Evolutionary conservation across 2,329 filamentous ascomycete genomes (phyloP).

Genomic region (Monosporascus sp.): DNA sequence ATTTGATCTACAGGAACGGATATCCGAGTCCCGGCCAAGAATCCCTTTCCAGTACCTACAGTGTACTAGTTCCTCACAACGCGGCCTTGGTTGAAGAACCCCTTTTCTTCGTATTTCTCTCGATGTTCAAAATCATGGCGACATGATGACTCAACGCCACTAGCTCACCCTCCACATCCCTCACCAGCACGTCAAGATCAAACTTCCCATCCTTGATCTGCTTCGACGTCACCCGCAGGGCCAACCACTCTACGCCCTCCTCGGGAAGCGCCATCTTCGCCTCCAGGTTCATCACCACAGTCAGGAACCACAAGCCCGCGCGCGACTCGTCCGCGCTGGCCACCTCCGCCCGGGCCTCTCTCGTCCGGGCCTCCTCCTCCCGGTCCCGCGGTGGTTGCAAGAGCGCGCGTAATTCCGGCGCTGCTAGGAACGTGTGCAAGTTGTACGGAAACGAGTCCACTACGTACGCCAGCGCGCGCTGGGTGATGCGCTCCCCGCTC

Average conservation of each 20-base stretch:
- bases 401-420: conserved; percentile 37
- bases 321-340: conserved; percentile 1
- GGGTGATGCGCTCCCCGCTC: conserved; percentile 53
- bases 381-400: conserved; percentile 17
- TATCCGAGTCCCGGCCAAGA: no score
- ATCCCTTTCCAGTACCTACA: no score
- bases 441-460: conserved; percentile 61
- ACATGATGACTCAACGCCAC: conserved; percentile 66
- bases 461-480: conserved; percentile 53
- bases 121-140: conserved; percentile 55
- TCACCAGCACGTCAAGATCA: conserved; percentile 65
- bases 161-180: conserved; percentile 59
- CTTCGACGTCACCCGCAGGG: conserved; percentile 59
- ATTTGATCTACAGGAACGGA: no score
- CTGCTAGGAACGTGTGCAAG: conserved; percentile 34
- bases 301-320: conserved; percentile 64
- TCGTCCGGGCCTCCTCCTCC: not conserved
- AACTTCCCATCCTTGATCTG: conserved; percentile 64
- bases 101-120: conserved; percentile 46
- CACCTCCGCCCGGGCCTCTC: not conserved
- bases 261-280: conserved; percentile 66
- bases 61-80: no score
- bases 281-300: conserved; percentile 68
- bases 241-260: conserved; percentile 68
- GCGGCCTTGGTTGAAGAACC: no score